Evolutionary conservation across 192 early-diverging fungal genomes (phyloP).

Genomic region (Entomortierella parvispora): DNA sequence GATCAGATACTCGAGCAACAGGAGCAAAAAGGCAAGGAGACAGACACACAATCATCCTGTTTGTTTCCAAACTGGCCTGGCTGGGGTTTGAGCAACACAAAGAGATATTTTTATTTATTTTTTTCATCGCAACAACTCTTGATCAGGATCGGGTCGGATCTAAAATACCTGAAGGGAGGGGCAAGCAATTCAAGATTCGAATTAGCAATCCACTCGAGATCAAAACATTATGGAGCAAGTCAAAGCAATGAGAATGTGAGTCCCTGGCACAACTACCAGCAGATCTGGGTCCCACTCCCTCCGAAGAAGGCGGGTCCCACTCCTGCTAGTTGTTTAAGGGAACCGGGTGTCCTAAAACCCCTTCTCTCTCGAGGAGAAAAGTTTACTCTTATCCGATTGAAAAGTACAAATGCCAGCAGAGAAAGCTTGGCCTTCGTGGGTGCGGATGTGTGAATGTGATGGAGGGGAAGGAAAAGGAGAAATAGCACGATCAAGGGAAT

Average conservation of each 20-base stretch:
- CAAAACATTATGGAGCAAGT: too few relatives aligned
- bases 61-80: too few relatives aligned
- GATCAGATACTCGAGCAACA: too few relatives aligned
- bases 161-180: too few relatives aligned
- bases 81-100: too few relatives aligned
- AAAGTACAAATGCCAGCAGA: conserved; percentile 54
- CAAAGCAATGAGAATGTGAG: conserved; percentile 26
- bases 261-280: conserved; percentile 51
- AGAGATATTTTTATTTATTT: not conserved
- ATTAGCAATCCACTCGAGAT: too few relatives aligned
- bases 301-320: conserved; percentile 48
- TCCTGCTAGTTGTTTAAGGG: conserved; percentile 49
- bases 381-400: conserved; percentile 55
- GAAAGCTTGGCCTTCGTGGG: conserved; percentile 54
- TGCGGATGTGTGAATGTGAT: conserved; percentile 40
- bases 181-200: too few relatives aligned
- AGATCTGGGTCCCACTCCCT: conserved; percentile 50
- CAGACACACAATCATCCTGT: too few relatives aligned
- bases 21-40: too few relatives aligned
- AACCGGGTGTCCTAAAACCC: conserved; percentile 57
- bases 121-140: not conserved
- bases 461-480: not conserved
- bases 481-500: too few relatives aligned
- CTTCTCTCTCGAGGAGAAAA: conserved; percentile 37
- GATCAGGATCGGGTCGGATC: too few relatives aligned